Conservation (phyloP, 2,329 filamentous ascomycete species). For the Diaporthe sp. region DNA sequence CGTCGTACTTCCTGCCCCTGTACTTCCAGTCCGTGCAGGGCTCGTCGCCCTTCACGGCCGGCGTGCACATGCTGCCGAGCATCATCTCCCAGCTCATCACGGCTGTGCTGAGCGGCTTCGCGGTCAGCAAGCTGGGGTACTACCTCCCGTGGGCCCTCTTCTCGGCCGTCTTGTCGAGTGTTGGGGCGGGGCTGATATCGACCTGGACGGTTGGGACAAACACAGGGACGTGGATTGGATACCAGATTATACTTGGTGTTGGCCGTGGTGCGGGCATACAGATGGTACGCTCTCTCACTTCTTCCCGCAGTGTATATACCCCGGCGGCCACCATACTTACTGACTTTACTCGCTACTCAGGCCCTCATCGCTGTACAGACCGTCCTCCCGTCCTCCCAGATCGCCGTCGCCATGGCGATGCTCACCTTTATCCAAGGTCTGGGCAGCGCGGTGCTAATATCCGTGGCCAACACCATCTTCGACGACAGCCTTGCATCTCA, state of each 20-base stretch:
- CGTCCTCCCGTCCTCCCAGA: conserved; percentile 44
- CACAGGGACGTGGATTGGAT: conserved; percentile 40
- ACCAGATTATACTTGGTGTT: conserved; percentile 42
- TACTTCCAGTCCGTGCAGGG: conserved; percentile 39
- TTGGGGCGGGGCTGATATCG: conserved; percentile 42
- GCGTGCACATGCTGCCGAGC: conserved; percentile 32
- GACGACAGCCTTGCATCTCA: conserved; percentile 45
- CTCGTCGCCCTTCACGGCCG: conserved; percentile 24
- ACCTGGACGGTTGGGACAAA: conserved; percentile 40
- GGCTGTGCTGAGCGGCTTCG: background rate
- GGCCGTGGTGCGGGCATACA: conserved; percentile 41
- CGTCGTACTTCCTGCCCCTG: conserved; percentile 45
- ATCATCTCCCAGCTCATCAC: conserved; percentile 26
- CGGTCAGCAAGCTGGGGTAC: conserved; percentile 40
- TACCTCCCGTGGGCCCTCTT: conserved; percentile 42
- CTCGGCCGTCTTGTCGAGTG: conserved; percentile 35
- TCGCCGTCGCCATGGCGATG: conserved; percentile 47
- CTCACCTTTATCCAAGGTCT: conserved; percentile 47
- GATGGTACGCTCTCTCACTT: conserved; percentile 7
- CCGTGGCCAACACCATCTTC: conserved; percentile 48
- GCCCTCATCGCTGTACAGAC: conserved; percentile 47
- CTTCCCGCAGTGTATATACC: background rate
- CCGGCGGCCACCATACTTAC: background rate
- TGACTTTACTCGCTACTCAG: conserved; percentile 34
- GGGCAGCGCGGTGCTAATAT: conserved; percentile 46